Percentiles rank a stretch among this genome's conserved stretches.
Conservation (phyloP, 768 basidiomycete species). For the Macrolepiota albuminosa region DNA sequence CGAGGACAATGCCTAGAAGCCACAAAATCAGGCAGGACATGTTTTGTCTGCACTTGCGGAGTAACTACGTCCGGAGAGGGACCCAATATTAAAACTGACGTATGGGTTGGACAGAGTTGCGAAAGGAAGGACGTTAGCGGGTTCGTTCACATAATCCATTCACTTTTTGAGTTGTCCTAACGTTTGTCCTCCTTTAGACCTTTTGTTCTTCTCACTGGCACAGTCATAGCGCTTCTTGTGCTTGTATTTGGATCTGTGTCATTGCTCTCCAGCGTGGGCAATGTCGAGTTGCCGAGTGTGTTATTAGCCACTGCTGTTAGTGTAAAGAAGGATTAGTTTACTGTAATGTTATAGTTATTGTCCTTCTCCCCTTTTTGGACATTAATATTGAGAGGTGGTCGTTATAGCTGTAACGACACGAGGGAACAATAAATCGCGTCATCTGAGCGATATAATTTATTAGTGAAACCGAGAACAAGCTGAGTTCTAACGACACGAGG, state of each 20-base stretch:
- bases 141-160: conserved; percentile 37
- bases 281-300: conserved; percentile 66
- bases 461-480: background rate
- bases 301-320: conserved; percentile 56
- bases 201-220: conserved; percentile 72
- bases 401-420: no score
- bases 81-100: conserved; percentile 48
- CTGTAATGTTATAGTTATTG: conserved; percentile 5
- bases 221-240: conserved; percentile 57
- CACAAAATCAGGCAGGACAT: conserved; percentile 53
- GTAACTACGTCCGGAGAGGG: conserved; percentile 44
- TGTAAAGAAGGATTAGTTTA: conserved; percentile 46
- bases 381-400: background rate
- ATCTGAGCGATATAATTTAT: no score
- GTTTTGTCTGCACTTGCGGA: conserved; percentile 51
- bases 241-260: conserved; percentile 64
- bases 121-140: conserved; percentile 78
- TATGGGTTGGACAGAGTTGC: conserved; percentile 74
- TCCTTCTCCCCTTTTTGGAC: background rate
- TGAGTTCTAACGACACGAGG: background rate
- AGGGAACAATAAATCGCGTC: no score
- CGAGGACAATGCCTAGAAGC: conserved; percentile 62
- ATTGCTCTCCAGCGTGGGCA: conserved; percentile 59
- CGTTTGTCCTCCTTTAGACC: conserved; percentile 38
- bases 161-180: conserved; percentile 6